A percentile compares a stretch with the other conserved stretches of the same genome.
These are phyloP conservation scores for Aegilops tauschii DNA, from an alignment of 176 grass and related monocot genomes.

Conservation along the genomic window DNA sequence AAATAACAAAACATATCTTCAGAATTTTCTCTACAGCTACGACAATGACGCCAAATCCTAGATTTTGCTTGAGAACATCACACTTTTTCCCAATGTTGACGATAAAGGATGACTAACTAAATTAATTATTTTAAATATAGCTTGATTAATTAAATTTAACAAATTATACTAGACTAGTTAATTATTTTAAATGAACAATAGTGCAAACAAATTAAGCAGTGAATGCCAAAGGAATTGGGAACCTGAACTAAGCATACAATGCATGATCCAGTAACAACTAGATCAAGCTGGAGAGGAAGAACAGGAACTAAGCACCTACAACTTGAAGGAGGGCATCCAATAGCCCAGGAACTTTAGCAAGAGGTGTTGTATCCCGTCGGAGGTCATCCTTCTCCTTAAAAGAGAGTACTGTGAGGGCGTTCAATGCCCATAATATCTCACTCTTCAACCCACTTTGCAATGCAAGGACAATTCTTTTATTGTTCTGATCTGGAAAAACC, in stretches of 20 bases:
- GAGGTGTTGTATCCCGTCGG: slow-evolving; percentile 73
- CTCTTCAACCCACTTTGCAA: slow-evolving; percentile 97
- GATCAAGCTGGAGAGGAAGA: slow-evolving; percentile 18
- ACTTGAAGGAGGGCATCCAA: slow-evolving; percentile 98
- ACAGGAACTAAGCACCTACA: slow-evolving; percentile 49
- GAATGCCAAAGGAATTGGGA: neutral
- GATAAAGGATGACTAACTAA: neutral
- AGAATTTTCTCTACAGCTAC: neutral
- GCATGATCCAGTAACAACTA: slow-evolving; percentile 8
- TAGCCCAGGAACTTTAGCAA: slow-evolving; percentile 90
- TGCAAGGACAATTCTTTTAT: slow-evolving; percentile 97
- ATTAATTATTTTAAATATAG: slow-evolving; percentile 5
- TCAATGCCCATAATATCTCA: slow-evolving; percentile 94
- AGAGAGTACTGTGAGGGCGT: slow-evolving; percentile 84
- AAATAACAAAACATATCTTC: neutral
- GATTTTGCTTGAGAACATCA: slow-evolving; percentile 2
- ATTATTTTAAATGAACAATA: slow-evolving; percentile 10
- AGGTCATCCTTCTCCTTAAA: slow-evolving; percentile 98
- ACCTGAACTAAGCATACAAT: neutral
- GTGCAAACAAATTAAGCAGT: slow-evolving; percentile 1
- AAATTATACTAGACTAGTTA: neutral
- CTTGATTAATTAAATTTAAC: neutral
- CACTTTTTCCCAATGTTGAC: neutral
- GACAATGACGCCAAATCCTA: neutral
- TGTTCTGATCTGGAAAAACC: slow-evolving; percentile 84